phyloP scores from a whole-genome alignment of 192 early-diverging fungal genomes.

The Coemansia sp. region DNA sequence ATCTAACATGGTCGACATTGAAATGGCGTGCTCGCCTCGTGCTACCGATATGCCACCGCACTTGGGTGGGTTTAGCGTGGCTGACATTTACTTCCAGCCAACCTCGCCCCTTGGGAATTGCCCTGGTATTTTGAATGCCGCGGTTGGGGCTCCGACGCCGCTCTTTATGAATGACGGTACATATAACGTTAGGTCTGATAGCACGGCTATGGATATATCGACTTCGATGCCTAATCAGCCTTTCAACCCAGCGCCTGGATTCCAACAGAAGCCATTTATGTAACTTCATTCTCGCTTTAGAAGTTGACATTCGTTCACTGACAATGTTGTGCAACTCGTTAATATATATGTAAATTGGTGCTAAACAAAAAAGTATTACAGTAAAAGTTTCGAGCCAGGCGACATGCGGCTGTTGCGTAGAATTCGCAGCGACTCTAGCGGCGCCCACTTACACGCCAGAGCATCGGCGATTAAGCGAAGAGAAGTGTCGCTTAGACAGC shows the following conservation, averaged over 20 bases:
- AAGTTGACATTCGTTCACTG: neutral
- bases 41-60: neutral
- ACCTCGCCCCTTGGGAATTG: neutral
- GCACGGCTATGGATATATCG: neutral
- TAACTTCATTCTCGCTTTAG: neutral
- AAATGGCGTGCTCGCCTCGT: neutral
- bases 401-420: slow-evolving; percentile 53
- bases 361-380: slow-evolving; percentile 11
- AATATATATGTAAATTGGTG: neutral
- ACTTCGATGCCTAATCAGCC: neutral
- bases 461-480: slow-evolving; percentile 43
- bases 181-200: neutral
- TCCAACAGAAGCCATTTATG: neutral
- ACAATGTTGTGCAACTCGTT: slow-evolving; percentile 18
- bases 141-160: neutral
- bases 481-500: slow-evolving; percentile 48
- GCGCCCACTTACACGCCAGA: slow-evolving; percentile 41
- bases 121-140: neutral
- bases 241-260: neutral
- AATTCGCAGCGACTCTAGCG: slow-evolving; percentile 39
- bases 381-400: slow-evolving; percentile 25
- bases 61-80: neutral
- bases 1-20: neutral
- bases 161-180: slow-evolving; percentile 5
- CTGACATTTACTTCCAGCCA: neutral